Base-by-base conservation (phyloP, 1,284 basidiomycete genomes). In the Polyporus tsugae region DNA sequence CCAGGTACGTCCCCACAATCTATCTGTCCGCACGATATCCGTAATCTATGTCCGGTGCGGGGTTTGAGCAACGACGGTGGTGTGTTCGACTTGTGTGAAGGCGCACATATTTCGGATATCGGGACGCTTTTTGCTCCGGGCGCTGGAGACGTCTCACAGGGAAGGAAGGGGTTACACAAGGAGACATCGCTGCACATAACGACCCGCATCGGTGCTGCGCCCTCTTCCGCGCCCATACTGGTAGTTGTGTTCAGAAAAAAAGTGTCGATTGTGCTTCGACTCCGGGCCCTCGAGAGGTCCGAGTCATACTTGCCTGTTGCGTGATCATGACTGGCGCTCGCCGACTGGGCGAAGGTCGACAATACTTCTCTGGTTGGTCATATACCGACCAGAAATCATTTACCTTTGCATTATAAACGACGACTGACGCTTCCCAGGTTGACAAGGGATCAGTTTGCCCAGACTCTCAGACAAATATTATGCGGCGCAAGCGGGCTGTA, bases 1-100 rank as follows among this genome's bases (percentile, higher is more conserved):
- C 46, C 36, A 60, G 58, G 58, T 60, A 41, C 58, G 58, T 60
- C 39, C 39, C 22, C 58, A 60, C 22, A 41, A 42, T 60, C 38
- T 60, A 52, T 52, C 46, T 25, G 46, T 29, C 46, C 22, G 15
- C 39, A 41, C 29, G 4, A 41, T 41, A n/a, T 60, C 58, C 58
- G 22, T 41, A 6, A 25, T 25, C 58, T 60, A 9, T 60, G 58
- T 39, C 58, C 17, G 58, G 15, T 22, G 38, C 38, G 22, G 36
- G 15, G 58, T 15, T 42, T 39, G 38, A 42, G 38, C 36, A 22
- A 38, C n/a, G 15, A 38, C n/a, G 7, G n/a, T 39, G 13, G 22
- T 15, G n/a, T 22, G 11, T n/a, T 58, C n/a, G 29, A 7, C 35
- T 36, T n/a, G 3, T 58, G 55, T 35, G 35, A 22, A 39, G 22